phyloP scores from a whole-genome alignment of 164 flowering plant species.

The Euptelea pleiosperma region DNA sequence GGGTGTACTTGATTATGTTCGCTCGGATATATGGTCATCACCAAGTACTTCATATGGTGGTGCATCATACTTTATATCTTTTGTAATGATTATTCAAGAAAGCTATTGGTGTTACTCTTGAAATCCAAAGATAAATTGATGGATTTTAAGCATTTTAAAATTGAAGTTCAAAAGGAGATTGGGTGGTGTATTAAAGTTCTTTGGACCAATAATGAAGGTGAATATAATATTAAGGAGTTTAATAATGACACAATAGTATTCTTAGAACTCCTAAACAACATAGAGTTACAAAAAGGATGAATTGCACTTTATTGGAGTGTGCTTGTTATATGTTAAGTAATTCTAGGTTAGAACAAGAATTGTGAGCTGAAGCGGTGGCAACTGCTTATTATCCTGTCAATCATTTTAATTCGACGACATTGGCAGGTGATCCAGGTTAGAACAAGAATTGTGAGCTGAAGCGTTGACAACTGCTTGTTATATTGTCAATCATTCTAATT shows the following conservation, averaged over 20 bases:
- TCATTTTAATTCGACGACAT: neutral
- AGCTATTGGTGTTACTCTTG: neutral
- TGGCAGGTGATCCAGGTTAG: too few relatives aligned
- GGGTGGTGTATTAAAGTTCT: neutral
- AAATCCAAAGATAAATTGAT: neutral
- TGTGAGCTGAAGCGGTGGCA: neutral
- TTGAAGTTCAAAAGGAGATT: neutral
- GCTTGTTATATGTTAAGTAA: neutral
- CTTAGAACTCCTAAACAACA: neutral
- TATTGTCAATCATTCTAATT: too few relatives aligned
- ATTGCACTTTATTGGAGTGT: neutral
- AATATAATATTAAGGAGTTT: neutral
- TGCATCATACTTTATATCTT: neutral
- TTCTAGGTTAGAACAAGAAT: neutral
- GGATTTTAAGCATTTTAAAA: neutral
- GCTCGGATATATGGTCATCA: neutral
- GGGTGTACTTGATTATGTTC: neutral
- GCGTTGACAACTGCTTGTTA: too few relatives aligned
- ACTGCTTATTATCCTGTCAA: neutral
- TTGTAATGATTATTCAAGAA: neutral
- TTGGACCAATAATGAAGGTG: neutral
- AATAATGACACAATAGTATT: neutral
- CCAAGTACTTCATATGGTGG: neutral
- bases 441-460: too few relatives aligned
- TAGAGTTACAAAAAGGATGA: neutral